Evolutionary conservation across 768 basidiomycete genomes (phyloP), one percentile per base, ranked within the genome.

Genomic region (Leucosporidium scottii): DNA sequence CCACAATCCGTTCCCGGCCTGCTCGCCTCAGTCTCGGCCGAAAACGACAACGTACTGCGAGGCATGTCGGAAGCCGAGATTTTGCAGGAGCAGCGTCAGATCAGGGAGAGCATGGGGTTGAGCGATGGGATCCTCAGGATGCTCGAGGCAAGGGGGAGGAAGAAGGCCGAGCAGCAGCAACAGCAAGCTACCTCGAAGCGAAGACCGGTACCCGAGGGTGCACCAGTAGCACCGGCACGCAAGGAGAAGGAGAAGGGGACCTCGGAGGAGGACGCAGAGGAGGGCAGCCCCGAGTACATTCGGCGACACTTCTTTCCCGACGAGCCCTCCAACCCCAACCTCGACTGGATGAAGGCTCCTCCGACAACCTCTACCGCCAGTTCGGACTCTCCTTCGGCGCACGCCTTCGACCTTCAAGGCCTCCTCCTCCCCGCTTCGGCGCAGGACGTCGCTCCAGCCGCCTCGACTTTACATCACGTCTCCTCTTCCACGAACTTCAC

Each of bases 231-330:
- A 3, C 39, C 51, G 51, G 3, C 51, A 9, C 51, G 51, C 51
- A 23, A 27, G n/a, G 23, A 44, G 3, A 44, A 44, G 39, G 39
- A 44, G 55, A 27, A 30, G 55, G 55, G 31, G 12, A 12, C 31
- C 55, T 15, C 25, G 13, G 50, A 13, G 4, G 70, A 68, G 28
- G 66, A 57, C 10, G 67, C 66, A 20, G 77, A 79, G 71, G 87
- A 88, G 75, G 89, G 89, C 9, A 86, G 87, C 0, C 85, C 91
- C 4, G 90, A 91, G 76, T 84, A 88, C 74, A 93, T 94, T 65
- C 87, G 90, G 30, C 83, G 82, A 30, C 86, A 86, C 49, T 94
- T 86, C 79, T 96, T 96, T 75, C 90, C 93, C 0, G 78, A 83
- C 64, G 84, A 85, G 1, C 82, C 86, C 6, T 78, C 87, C 72